Evolutionary conservation across 306 rosid genomes (phyloP).

Genomic region (Trichosanthes truncata): DNA sequence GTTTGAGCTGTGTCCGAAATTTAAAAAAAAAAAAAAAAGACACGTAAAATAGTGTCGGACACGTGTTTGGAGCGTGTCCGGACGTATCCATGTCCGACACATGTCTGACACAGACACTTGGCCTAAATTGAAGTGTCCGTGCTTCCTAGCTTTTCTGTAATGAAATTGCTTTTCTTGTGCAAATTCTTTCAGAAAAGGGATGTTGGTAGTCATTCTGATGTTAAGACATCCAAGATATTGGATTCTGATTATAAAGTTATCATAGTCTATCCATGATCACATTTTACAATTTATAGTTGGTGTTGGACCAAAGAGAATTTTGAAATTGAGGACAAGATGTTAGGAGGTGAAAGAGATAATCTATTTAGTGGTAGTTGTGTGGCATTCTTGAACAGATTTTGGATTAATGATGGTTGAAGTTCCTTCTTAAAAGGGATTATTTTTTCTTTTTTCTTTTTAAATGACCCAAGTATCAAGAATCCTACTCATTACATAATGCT

Average conservation of each 20-base stretch:
- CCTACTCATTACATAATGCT: no score
- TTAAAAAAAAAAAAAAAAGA: no score
- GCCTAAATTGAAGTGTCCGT: no score
- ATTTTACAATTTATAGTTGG: background rate
- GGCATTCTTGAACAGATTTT: background rate
- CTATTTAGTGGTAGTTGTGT: background rate
- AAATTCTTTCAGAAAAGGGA: background rate
- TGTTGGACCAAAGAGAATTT: background rate
- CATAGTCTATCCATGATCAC: background rate
- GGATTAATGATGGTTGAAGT: background rate
- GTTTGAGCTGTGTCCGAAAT: no score
- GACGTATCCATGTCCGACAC: no score
- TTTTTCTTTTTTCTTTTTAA: no score
- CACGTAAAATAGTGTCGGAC: no score
- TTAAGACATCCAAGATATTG: background rate
- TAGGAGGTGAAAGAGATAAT: background rate
- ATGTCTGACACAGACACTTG: no score
- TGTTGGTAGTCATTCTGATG: background rate
- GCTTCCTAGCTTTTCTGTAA: background rate
- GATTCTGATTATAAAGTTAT: background rate
- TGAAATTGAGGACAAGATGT: background rate
- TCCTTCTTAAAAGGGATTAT: background rate
- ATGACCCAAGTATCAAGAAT: no score
- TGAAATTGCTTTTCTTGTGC: background rate
- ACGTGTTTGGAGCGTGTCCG: no score